Conservation (phyloP, 2,329 filamentous ascomycete genomes). For the Trichoderma atroviride region DNA sequence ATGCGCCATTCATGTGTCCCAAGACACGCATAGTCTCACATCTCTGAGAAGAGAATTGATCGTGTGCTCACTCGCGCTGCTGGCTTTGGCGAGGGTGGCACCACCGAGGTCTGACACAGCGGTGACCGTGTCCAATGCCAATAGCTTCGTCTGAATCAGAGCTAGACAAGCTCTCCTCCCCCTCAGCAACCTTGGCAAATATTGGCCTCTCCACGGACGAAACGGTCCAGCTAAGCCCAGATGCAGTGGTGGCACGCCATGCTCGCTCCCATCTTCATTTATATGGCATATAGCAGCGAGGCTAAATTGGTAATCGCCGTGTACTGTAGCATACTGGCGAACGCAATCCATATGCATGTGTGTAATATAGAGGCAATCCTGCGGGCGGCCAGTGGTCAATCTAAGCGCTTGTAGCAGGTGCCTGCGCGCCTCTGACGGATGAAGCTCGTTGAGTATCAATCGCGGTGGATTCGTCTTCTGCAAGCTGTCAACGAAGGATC, state of each 20-base stretch:
- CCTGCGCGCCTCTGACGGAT: not conserved
- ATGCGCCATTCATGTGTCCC: not conserved
- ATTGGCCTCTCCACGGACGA: not conserved
- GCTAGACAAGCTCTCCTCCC: not conserved
- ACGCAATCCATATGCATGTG: conserved; percentile 13
- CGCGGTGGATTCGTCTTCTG: not conserved
- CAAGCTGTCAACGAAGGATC: conserved; percentile 13
- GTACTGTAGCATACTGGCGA: not conserved
- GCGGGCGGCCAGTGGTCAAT: conserved; percentile 6
- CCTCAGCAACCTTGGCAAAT: not conserved
- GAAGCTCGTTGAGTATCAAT: not conserved
- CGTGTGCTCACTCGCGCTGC: conserved; percentile 10
- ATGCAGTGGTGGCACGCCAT: not conserved
- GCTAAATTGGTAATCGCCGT: not conserved
- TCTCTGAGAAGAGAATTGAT: not conserved
- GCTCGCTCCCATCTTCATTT: not conserved
- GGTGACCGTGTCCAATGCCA: not conserved
- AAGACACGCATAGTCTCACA: not conserved
- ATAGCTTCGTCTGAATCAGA: not conserved
- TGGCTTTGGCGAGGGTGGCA: not conserved
- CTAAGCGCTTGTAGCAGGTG: not conserved
- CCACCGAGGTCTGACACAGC: not conserved
- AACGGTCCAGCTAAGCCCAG: not conserved
- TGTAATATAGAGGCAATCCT: conserved; percentile 11
- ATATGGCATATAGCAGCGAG: not conserved